A percentile compares a stretch with the other conserved stretches of the same genome.
phyloP scores from a whole-genome alignment of 306 rosid genomes.

The Alnus rubra region DNA sequence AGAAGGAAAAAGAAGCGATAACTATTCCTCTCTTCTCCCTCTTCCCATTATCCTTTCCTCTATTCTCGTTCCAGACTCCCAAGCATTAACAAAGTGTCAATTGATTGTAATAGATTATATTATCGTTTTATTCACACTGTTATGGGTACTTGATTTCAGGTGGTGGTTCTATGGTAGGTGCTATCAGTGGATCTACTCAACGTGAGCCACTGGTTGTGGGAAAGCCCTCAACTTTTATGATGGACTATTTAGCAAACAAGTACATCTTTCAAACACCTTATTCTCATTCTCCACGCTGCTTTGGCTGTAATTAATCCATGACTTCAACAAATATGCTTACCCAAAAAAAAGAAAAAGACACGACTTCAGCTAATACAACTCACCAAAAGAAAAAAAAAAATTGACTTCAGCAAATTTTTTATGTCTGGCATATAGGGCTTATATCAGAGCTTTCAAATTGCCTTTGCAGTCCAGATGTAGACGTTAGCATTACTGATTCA shows the following conservation, averaged over 20 bases:
- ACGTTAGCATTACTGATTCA: background rate
- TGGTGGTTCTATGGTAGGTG: constrained; percentile 98
- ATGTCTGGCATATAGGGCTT: background rate
- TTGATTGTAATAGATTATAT: background rate
- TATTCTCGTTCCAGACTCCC: background rate
- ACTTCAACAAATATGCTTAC: background rate
- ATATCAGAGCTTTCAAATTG: background rate
- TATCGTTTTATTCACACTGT: background rate
- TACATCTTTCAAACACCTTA: constrained; percentile 33
- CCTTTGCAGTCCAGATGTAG: background rate
- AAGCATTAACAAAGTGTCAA: background rate
- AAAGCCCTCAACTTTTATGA: constrained; percentile 98
- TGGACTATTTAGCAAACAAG: constrained; percentile 89
- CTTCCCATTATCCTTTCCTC: background rate
- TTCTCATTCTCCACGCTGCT: constrained; percentile 14
- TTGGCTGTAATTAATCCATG: background rate
- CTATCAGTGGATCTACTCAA: constrained; percentile 83
- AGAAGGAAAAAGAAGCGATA: background rate
- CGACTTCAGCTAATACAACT: too few relatives aligned
- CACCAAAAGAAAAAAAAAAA: too few relatives aligned
- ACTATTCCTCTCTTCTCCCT: background rate
- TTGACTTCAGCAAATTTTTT: background rate
- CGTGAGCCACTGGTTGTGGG: constrained; percentile 96
- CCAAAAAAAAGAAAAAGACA: background rate
- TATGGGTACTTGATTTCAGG: constrained; percentile 52